Evolutionary conservation across 345 rosid species (phyloP).

Genomic region (Acer negundo): DNA sequence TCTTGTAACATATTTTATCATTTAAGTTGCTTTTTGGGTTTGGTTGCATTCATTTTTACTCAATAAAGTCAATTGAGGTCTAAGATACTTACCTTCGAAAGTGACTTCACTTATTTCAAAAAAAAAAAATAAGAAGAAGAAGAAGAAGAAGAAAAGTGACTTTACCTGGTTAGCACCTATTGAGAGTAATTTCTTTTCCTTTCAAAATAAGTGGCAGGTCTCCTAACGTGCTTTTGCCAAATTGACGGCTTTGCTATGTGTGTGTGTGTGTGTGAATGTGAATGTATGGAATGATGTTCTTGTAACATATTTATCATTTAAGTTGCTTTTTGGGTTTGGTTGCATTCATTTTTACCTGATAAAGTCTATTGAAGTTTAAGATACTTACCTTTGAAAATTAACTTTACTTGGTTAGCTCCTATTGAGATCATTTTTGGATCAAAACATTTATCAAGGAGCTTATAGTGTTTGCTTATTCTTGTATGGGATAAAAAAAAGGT

Average conservation of each 20-base stretch:
- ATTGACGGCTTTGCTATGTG: conserved; percentile 3
- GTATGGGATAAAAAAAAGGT: background rate
- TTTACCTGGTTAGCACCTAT: too few relatives aligned
- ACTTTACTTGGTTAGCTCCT: background rate
- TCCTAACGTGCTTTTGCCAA: conserved; percentile 8
- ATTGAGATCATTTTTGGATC: background rate
- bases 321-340: conserved; percentile 5
- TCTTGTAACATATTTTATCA: conserved; percentile 2
- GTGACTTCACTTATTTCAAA: background rate
- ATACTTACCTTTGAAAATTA: too few relatives aligned
- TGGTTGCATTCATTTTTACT: background rate
- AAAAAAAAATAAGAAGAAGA: too few relatives aligned
- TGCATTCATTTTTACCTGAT: background rate
- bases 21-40: background rate
- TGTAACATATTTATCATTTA: conserved; percentile 2
- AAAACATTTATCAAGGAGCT: background rate
- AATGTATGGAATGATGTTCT: background rate
- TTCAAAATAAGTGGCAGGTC: conserved; percentile 8
- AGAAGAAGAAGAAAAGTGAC: too few relatives aligned
- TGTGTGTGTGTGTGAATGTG: background rate
- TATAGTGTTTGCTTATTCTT: background rate
- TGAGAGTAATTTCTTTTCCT: conserved; percentile 16
- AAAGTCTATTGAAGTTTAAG: background rate
- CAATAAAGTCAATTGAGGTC: background rate
- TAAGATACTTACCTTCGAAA: background rate